phyloP scores from a whole-genome alignment of 495 filamentous ascomycete species.

The Extremus antarcticus region DNA sequence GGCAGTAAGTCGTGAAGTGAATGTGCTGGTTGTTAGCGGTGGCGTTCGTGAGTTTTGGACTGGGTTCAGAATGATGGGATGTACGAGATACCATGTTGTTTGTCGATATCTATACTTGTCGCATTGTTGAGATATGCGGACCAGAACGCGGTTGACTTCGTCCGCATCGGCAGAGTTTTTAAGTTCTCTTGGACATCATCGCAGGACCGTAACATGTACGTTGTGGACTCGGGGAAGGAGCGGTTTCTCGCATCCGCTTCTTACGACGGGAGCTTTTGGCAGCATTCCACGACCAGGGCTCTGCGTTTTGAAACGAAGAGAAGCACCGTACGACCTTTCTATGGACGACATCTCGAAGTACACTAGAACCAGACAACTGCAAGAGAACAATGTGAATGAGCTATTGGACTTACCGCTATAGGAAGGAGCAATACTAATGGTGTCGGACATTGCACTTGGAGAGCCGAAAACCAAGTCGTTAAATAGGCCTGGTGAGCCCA shows the following conservation, averaged over 20 bases:
- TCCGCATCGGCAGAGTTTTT: too few relatives aligned
- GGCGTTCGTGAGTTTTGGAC: neutral
- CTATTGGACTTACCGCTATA: too few relatives aligned
- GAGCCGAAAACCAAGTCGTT: neutral
- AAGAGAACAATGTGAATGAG: too few relatives aligned
- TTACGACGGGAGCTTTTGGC: too few relatives aligned
- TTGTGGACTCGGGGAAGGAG: neutral
- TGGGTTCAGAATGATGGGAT: neutral
- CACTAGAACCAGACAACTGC: too few relatives aligned
- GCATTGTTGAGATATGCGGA: too few relatives aligned
- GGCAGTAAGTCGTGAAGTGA: neutral
- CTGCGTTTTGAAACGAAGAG: too few relatives aligned
- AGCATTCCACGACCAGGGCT: too few relatives aligned
- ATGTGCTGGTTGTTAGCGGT: neutral
- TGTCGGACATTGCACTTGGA: neutral
- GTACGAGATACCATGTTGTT: neutral
- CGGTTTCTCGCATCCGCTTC: too few relatives aligned
- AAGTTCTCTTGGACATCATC: neutral
- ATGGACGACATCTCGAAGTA: too few relatives aligned
- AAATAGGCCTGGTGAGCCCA: neutral
- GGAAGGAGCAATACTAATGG: neutral
- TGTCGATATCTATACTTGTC: neutral
- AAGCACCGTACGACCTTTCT: too few relatives aligned
- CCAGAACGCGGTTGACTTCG: too few relatives aligned
- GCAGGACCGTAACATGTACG: neutral